Conservation (phyloP, 2,329 filamentous ascomycete genomes). For the Phoma sp. region DNA sequence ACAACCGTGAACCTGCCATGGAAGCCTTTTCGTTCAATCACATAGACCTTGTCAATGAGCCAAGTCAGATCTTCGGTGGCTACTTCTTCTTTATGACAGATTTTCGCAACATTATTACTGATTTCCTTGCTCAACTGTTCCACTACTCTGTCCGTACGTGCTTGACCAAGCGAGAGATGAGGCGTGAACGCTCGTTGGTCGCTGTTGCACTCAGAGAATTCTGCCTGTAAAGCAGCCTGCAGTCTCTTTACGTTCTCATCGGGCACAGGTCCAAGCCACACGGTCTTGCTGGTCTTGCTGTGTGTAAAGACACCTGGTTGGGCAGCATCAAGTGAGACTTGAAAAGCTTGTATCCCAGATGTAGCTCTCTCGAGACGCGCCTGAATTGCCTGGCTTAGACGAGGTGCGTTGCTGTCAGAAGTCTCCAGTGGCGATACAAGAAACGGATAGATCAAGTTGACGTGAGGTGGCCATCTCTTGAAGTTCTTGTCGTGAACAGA, state of each 20-base stretch:
- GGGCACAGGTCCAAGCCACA: constrained; percentile 32
- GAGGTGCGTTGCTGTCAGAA: constrained; percentile 4
- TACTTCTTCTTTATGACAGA: neutral
- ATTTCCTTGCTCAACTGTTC: constrained; percentile 24
- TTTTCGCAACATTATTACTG: constrained; percentile 17
- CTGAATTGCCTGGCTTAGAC: constrained; percentile 27
- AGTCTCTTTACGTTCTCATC: constrained; percentile 21
- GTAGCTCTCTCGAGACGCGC: constrained; percentile 29
- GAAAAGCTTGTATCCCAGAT: constrained; percentile 23
- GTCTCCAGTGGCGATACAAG: constrained; percentile 27
- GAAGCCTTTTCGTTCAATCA: constrained; percentile 34
- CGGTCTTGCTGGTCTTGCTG: constrained; percentile 28
- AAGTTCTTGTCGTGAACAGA: constrained; percentile 34
- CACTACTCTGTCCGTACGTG: constrained; percentile 17
- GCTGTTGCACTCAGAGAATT: constrained; percentile 32
- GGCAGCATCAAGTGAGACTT: constrained; percentile 28
- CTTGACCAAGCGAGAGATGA: constrained; percentile 38
- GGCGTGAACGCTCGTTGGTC: constrained; percentile 32
- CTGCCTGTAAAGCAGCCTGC: constrained; percentile 33
- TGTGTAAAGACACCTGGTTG: constrained; percentile 26
- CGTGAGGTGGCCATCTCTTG: constrained; percentile 39
- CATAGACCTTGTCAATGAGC: constrained; percentile 34
- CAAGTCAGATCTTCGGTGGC: constrained; percentile 24
- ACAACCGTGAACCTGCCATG: constrained; percentile 35
- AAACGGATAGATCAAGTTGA: constrained; percentile 42